These are phyloP conservation scores for Malassezia nana DNA, from an alignment of 1,284 basidiomycete genomes.

Conservation along the genomic window DNA sequence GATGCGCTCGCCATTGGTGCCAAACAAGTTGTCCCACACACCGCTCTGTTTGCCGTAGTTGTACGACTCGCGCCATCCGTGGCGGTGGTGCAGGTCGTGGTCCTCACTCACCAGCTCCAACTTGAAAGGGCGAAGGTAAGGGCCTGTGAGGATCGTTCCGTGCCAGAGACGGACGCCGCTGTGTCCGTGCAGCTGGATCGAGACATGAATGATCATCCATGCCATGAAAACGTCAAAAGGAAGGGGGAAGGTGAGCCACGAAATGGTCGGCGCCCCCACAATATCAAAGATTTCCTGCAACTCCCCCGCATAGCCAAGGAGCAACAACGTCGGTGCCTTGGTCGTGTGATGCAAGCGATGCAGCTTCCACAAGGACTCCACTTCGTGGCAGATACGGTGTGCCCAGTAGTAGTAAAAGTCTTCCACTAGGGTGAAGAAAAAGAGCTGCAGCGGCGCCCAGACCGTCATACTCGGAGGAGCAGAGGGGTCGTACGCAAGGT, in stretches of 20 bases:
- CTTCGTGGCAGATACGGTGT: slow-evolving; percentile 36
- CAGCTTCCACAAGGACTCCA: slow-evolving; percentile 22
- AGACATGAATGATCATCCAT: slow-evolving; percentile 31
- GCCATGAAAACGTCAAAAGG: slow-evolving; percentile 25
- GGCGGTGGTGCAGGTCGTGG: slow-evolving; percentile 46
- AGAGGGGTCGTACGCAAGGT: slow-evolving; percentile 18
- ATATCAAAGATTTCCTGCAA: slow-evolving; percentile 39
- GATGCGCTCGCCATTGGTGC: slow-evolving; percentile 33
- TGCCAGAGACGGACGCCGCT: slow-evolving; percentile 35
- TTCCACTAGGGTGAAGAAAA: slow-evolving; percentile 19
- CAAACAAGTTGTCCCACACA: slow-evolving; percentile 42
- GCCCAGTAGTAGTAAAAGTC: slow-evolving; percentile 43
- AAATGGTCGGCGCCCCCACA: slow-evolving; percentile 26
- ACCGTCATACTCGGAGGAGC: slow-evolving; percentile 13
- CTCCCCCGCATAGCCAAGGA: slow-evolving; percentile 32
- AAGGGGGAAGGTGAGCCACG: slow-evolving; percentile 25
- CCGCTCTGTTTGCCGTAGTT: slow-evolving; percentile 45
- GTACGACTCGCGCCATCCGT: slow-evolving; percentile 31
- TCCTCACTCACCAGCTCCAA: slow-evolving; percentile 41
- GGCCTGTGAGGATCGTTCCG: slow-evolving; percentile 27
- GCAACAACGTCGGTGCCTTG: slow-evolving; percentile 34
- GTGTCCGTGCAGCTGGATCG: slow-evolving; percentile 34
- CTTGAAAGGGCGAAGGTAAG: slow-evolving; percentile 22
- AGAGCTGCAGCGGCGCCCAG: slow-evolving; percentile 24
- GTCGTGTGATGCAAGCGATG: slow-evolving; percentile 34